Evolutionary conservation across 345 rosid species (phyloP).

Genomic region (Aquilaria malaccensis): DNA sequence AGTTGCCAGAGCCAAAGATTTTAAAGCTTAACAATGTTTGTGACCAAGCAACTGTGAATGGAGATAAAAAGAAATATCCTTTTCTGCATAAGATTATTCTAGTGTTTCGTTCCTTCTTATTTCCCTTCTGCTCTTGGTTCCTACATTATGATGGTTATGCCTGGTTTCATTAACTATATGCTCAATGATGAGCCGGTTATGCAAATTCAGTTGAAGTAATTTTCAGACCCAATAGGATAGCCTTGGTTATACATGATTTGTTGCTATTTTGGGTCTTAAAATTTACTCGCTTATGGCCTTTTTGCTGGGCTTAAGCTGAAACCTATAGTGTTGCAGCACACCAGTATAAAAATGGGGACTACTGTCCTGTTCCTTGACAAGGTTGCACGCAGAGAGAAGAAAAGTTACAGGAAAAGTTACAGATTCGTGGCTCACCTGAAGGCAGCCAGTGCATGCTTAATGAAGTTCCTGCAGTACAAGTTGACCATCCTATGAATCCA

Average conservation of each 20-base stretch:
- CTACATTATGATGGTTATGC: background rate
- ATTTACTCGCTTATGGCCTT: too few relatives aligned
- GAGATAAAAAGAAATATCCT: constrained; percentile 79
- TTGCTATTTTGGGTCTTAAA: too few relatives aligned
- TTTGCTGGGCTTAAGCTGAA: too few relatives aligned
- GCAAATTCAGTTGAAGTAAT: too few relatives aligned
- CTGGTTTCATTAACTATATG: too few relatives aligned
- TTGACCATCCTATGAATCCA: constrained; percentile 50
- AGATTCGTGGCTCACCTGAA: constrained; percentile 53
- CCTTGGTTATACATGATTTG: too few relatives aligned
- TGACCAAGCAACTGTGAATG: constrained; percentile 78
- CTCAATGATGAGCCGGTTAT: too few relatives aligned
- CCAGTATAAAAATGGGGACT: background rate
- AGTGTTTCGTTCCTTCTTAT: background rate
- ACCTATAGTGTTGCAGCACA: too few relatives aligned
- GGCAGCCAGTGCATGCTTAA: constrained; percentile 54
- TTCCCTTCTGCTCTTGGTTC: constrained; percentile 4
- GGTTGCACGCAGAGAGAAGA: constrained; percentile 68
- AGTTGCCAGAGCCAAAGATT: constrained; percentile 63
- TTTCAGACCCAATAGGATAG: too few relatives aligned
- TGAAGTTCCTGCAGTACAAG: constrained; percentile 53
- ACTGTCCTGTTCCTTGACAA: constrained; percentile 36
- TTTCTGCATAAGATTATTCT: constrained; percentile 19
- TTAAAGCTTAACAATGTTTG: constrained; percentile 51
- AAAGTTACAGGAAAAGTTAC: constrained; percentile 62